Conservation (phyloP, 305 asterid species). For the Plantago lanceolata region DNA sequence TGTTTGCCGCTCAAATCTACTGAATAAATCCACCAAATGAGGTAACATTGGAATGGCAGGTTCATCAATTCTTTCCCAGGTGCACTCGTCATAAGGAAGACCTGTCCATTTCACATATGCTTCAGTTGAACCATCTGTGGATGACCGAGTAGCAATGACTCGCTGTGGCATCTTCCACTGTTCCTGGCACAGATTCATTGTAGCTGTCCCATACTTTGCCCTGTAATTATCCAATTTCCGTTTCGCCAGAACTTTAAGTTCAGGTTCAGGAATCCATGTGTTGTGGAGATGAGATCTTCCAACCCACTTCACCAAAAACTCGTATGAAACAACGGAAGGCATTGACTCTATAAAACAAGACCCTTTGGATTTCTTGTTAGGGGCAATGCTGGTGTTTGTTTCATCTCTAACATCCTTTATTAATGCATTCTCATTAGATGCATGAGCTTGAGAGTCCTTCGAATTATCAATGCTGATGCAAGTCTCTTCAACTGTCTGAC, state of each 20-base stretch:
- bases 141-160: conserved; percentile 64
- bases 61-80: conserved; percentile 90
- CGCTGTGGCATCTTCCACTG: conserved; percentile 91
- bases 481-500: conserved; percentile 22
- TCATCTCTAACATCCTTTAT: conserved; percentile 35
- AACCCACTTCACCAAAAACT: conserved; percentile 93
- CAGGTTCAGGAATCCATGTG: conserved; percentile 82
- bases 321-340: conserved; percentile 45
- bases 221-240: conserved; percentile 90
- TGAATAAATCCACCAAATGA: conserved; percentile 64
- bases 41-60: conserved; percentile 55
- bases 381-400: conserved; percentile 23
- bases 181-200: conserved; percentile 75
- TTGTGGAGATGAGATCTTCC: conserved; percentile 90
- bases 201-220: conserved; percentile 72
- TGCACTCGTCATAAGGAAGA: conserved; percentile 92
- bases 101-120: conserved; percentile 84
- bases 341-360: conserved; percentile 33
- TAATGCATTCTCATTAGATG: conserved; percentile 42
- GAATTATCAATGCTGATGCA: conserved; percentile 20
- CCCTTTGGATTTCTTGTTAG: conserved; percentile 41
- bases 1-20: conserved; percentile 68
- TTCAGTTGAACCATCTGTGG: conserved; percentile 58
- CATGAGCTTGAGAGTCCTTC: conserved; percentile 24
- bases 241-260: conserved; percentile 76